These are phyloP conservation scores for Mucor indicus DNA, from an alignment of 371 early-diverging fungal genomes.

Conservation along the genomic window DNA sequence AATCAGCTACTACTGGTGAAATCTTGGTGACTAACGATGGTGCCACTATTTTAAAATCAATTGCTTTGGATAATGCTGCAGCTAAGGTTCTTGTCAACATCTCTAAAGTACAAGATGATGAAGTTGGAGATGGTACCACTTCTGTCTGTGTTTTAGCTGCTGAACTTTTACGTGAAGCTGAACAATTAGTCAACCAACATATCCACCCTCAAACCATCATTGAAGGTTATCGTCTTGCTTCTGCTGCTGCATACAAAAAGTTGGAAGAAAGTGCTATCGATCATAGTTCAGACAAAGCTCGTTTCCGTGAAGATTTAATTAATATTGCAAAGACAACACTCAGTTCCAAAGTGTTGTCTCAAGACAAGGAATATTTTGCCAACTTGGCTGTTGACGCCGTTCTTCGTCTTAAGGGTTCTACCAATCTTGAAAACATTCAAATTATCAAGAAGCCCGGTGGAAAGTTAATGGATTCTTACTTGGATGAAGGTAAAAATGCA, in stretches of 20 bases:
- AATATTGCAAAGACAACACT: slow-evolving; percentile 99
- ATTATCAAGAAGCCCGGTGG: slow-evolving; percentile 99
- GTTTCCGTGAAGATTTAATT: slow-evolving; percentile 85
- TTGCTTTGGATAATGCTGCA: slow-evolving; percentile 97
- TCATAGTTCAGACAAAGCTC: slow-evolving; percentile 62
- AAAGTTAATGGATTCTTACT: slow-evolving; percentile 93
- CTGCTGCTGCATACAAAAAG: slow-evolving; percentile 82
- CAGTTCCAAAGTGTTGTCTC: slow-evolving; percentile 96
- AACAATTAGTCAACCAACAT: slow-evolving; percentile 88
- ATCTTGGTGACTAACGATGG: slow-evolving; percentile 99
- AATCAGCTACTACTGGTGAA: slow-evolving; percentile 83
- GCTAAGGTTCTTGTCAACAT: slow-evolving; percentile 98
- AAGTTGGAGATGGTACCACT: slow-evolving; percentile 99
- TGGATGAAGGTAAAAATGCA: slow-evolving; percentile 80
- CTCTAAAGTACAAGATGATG: slow-evolving; percentile 99
- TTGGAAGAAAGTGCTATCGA: slow-evolving; percentile 86
- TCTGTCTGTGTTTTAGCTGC: slow-evolving; percentile 98
- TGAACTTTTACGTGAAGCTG: slow-evolving; percentile 96
- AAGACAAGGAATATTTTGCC: slow-evolving; percentile 97
- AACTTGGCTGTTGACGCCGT: slow-evolving; percentile 98
- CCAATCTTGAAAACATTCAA: slow-evolving; percentile 98
- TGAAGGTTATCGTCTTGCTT: slow-evolving; percentile 95
- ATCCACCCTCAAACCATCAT: slow-evolving; percentile 99
- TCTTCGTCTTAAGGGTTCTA: slow-evolving; percentile 91
- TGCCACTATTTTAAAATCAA: slow-evolving; percentile 98